phyloP scores from a whole-genome alignment of 768 basidiomycete species.

The Mycena leptocephala region DNA sequence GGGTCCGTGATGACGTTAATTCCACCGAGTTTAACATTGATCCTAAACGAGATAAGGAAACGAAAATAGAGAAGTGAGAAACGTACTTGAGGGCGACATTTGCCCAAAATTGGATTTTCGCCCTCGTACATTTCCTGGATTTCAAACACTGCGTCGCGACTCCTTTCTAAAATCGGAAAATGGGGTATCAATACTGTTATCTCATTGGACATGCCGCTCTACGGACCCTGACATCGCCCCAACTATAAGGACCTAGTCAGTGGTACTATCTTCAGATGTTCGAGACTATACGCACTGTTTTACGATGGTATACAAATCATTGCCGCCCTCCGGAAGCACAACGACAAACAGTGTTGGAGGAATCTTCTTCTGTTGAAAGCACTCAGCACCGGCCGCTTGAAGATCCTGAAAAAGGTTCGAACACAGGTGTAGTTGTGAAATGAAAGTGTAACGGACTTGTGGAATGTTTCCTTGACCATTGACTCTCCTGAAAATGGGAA shows the following conservation, averaged over 20 bases:
- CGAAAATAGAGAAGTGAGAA: neutral
- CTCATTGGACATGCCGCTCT: neutral
- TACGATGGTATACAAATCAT: slow-evolving; percentile 82
- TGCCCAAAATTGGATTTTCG: slow-evolving; percentile 84
- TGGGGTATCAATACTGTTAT: no score
- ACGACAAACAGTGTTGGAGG: slow-evolving; percentile 72
- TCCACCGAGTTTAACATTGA: slow-evolving; percentile 90
- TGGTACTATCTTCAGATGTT: no score
- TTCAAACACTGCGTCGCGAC: slow-evolving; percentile 88
- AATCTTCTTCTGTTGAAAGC: slow-evolving; percentile 52
- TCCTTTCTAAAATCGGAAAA: slow-evolving; percentile 65
- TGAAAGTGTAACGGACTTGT: slow-evolving; percentile 51
- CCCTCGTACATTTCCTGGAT: slow-evolving; percentile 72
- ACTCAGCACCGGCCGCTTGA: slow-evolving; percentile 63
- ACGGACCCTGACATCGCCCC: slow-evolving; percentile 76
- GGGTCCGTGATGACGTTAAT: slow-evolving; percentile 86
- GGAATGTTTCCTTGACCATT: slow-evolving; percentile 72
- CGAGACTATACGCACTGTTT: slow-evolving; percentile 74
- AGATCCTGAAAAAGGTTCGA: slow-evolving; percentile 59
- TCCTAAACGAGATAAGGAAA: slow-evolving; percentile 55
- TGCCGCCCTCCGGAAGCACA: slow-evolving; percentile 80
- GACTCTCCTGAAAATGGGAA: slow-evolving; percentile 68
- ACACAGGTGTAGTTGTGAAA: neutral
- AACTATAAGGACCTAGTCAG: slow-evolving; percentile 59
- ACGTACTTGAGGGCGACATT: slow-evolving; percentile 86